Evolutionary conservation across 371 early-diverging fungal species (phyloP).

Genomic region (Circinella umbellata): DNA sequence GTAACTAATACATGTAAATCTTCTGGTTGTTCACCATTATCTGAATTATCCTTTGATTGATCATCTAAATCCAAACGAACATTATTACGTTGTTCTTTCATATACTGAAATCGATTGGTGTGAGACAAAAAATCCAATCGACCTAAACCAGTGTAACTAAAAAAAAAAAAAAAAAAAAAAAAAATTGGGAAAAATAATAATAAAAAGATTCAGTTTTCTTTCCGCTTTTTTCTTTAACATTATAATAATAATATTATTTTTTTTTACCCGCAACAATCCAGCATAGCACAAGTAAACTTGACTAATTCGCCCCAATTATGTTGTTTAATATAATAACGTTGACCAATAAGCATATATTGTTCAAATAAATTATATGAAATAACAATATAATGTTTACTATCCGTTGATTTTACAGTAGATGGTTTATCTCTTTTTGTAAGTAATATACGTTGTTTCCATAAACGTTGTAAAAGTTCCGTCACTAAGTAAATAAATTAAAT

Average conservation of each 20-base stretch:
- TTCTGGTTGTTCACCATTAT: conserved; percentile 9
- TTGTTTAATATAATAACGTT: conserved; percentile 46
- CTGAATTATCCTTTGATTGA: neutral
- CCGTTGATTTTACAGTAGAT: conserved; percentile 45
- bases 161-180: too few relatives aligned
- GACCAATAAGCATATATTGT: conserved; percentile 46
- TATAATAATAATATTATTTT: neutral
- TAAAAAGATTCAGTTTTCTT: neutral
- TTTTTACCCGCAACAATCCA: conserved; percentile 42
- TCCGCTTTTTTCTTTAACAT: neutral
- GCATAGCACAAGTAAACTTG: conserved; percentile 45
- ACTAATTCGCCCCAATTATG: conserved; percentile 40
- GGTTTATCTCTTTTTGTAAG: conserved; percentile 37
- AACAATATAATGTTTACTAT: conserved; percentile 45
- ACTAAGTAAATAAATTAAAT: conserved; percentile 18
- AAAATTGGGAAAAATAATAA: neutral
- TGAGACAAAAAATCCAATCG: conserved; percentile 36
- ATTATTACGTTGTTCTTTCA: conserved; percentile 39
- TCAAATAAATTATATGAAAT: conserved; percentile 46
- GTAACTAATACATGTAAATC: conserved; percentile 28
- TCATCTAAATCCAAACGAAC: conserved; percentile 36
- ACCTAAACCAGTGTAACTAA: conserved; percentile 35
- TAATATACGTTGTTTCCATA: conserved; percentile 45
- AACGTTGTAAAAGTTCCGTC: conserved; percentile 47
- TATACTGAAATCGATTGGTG: conserved; percentile 38